These are phyloP conservation scores for Graphilbum sp. DNA, from an alignment of 2,329 filamentous ascomycete genomes.

Conservation along the genomic window DNA sequence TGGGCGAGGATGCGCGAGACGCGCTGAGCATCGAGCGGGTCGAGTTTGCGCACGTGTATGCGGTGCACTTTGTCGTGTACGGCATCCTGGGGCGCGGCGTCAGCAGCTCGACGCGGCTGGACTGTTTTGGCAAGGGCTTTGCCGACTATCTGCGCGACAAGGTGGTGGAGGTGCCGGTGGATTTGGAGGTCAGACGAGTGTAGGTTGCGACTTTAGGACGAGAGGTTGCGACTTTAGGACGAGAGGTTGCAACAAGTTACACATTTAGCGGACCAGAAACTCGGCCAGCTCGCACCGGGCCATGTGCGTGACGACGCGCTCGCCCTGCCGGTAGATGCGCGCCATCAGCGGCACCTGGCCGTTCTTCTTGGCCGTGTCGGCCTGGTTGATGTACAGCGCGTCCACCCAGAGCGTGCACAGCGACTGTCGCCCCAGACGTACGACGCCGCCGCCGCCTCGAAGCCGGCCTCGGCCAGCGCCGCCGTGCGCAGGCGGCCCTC, in stretches of 20 bases:
- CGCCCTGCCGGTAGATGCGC: slow-evolving; percentile 14
- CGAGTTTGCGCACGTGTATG: slow-evolving; percentile 23
- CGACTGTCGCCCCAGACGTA: not conserved
- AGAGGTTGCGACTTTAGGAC: too few relatives aligned
- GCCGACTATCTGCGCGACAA: slow-evolving; percentile 19
- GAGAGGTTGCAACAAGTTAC: too few relatives aligned
- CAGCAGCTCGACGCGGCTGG: slow-evolving; percentile 31
- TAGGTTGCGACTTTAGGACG: too few relatives aligned
- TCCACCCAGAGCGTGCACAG: slow-evolving; percentile 7
- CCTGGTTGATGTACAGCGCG: slow-evolving; percentile 9
- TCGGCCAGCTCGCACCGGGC: too few relatives aligned
- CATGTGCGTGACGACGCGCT: not conserved
- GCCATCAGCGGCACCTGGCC: slow-evolving; percentile 14
- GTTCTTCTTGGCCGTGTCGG: slow-evolving; percentile 6
- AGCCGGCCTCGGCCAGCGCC: too few relatives aligned
- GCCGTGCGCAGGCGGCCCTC: too few relatives aligned
- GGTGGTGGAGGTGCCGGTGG: slow-evolving; percentile 1
- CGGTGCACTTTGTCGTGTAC: slow-evolving; percentile 19
- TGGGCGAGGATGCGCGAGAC: slow-evolving; percentile 12
- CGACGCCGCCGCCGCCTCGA: too few relatives aligned
- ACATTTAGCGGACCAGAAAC: too few relatives aligned
- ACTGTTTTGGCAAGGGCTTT: slow-evolving; percentile 34
- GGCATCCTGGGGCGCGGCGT: slow-evolving; percentile 23
- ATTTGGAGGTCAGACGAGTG: too few relatives aligned
- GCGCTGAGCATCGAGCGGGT: slow-evolving; percentile 22